These are phyloP conservation scores for Scytalidium sp. DNA, from an alignment of 2,329 filamentous ascomycete species.

Conservation along the genomic window DNA sequence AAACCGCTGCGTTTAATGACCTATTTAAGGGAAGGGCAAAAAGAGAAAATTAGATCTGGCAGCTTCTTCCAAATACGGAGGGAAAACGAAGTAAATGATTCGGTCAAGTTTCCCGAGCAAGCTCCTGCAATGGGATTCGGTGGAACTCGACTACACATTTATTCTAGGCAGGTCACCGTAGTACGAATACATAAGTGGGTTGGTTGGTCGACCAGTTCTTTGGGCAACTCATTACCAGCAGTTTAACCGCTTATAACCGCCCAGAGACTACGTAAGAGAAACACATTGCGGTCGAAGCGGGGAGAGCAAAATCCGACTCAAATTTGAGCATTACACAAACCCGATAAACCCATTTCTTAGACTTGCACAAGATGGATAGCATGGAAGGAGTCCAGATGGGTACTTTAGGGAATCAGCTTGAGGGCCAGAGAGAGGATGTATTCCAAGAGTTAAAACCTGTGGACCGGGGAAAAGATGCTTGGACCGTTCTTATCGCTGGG, in stretches of 20 bases:
- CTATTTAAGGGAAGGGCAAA: too few species aligned
- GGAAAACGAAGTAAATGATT: too few species aligned
- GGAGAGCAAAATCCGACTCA: background rate
- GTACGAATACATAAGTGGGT: background rate
- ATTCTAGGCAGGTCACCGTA: background rate
- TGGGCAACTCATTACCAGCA: background rate
- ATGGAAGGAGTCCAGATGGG: background rate
- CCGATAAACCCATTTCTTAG: background rate
- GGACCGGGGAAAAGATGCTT: slow-evolving; percentile 33
- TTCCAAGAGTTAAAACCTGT: slow-evolving; percentile 3
- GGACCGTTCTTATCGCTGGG: slow-evolving; percentile 44
- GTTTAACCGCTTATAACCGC: background rate
- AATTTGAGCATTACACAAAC: background rate
- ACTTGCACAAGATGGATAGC: background rate
- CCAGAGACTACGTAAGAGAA: background rate
- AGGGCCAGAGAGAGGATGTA: background rate
- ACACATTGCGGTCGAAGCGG: background rate
- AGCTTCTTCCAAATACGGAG: too few species aligned
- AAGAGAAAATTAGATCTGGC: too few species aligned
- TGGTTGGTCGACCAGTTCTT: background rate
- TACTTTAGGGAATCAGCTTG: background rate
- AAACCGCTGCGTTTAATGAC: too few species aligned
- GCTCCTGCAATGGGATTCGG: too few species aligned
- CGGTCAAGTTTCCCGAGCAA: too few species aligned
- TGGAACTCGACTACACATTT: too few species aligned